Conservation (phyloP, 2,329 filamentous ascomycete species). For the Trichoderma sp. region DNA sequence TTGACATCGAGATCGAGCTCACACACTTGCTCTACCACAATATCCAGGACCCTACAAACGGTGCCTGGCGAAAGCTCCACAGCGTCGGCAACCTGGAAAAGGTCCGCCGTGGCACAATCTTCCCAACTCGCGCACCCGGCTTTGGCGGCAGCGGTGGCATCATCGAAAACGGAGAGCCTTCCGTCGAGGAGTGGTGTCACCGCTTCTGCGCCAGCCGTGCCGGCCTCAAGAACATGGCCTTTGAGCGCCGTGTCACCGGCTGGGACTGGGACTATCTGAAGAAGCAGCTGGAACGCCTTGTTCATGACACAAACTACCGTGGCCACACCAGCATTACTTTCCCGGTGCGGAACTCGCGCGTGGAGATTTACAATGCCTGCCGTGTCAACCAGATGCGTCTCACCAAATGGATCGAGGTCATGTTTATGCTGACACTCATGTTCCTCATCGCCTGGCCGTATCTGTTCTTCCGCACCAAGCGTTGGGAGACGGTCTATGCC, state of each 20-base stretch:
- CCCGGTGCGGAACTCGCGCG: constrained; percentile 51
- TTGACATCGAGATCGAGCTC: constrained; percentile 57
- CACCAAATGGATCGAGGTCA: constrained; percentile 58
- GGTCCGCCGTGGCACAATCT: constrained; percentile 61
- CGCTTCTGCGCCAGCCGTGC: constrained; percentile 59
- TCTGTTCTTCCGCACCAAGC: constrained; percentile 63
- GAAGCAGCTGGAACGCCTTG: constrained; percentile 51
- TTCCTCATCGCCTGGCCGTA: constrained; percentile 70
- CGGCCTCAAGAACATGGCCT: constrained; percentile 53
- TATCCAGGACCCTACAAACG: constrained; percentile 31
- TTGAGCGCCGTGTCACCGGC: constrained; percentile 54
- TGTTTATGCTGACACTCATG: constrained; percentile 64
- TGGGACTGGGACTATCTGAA: constrained; percentile 57
- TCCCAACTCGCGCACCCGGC: constrained; percentile 50
- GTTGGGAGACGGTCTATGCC: constrained; percentile 61
- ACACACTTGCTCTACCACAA: constrained; percentile 55
- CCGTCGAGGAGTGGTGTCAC: constrained; percentile 61
- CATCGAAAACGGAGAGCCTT: constrained; percentile 32
- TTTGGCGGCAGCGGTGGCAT: constrained; percentile 32
- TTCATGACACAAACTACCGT: constrained; percentile 64
- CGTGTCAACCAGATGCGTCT: constrained; percentile 63
- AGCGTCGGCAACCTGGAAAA: constrained; percentile 58
- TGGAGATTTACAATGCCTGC: constrained; percentile 63
- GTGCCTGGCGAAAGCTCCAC: constrained; percentile 44
- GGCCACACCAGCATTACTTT: constrained; percentile 59